Base-by-base conservation (phyloP, 495 filamentous ascomycete species). In the Podospora pseudopauciseta region DNA sequence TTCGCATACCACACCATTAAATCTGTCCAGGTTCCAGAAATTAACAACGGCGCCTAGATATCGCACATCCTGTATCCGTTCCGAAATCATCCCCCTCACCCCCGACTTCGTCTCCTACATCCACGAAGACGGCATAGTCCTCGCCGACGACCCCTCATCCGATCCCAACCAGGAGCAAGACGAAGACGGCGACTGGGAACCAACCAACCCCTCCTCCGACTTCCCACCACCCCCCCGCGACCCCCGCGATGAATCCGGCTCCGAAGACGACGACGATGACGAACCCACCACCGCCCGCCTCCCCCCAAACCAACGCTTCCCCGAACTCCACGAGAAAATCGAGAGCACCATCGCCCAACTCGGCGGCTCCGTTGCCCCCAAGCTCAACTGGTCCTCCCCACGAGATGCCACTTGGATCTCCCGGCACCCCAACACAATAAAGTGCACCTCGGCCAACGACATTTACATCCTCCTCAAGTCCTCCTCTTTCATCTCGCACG, bases 371-470 rank as follows among this genome's bases (percentile, higher is more conserved):
- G 93, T 93, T 0, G 86, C 88, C 0, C 96, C 96, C 2, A 99
- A 99, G 74, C 82, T 99, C 27, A 97, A 98, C 82, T 99, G 95
- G 95, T 97, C 93, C 32, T 87, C 91, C 4, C 95, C 95, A 0
- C 97, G 97, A 77, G 95, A 99, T 75, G 96, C 95, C 9, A 91
- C 91, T n/a, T 97, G 92, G 88, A 98, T 99, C 80, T 86, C 86
- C 16, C 88, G 92, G 1, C 83, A 82, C 73, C 92, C 91, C 30
- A 98, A 98, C 73, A 94, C 89, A 49, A 88, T 96, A 73, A 92
- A 97, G 76, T 99, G 95, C 79, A 86, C 86, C 0, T 87, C 86
- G 1, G 85, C 95, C 0, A 94, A 94, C 71, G 95, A 99, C 72
- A 86, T 99, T 53, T 99, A 98, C 73, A 83, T 98, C 15, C 83